Base-by-base conservation (phyloP, 2,329 filamentous ascomycete species). In the Penicillium sp. region DNA sequence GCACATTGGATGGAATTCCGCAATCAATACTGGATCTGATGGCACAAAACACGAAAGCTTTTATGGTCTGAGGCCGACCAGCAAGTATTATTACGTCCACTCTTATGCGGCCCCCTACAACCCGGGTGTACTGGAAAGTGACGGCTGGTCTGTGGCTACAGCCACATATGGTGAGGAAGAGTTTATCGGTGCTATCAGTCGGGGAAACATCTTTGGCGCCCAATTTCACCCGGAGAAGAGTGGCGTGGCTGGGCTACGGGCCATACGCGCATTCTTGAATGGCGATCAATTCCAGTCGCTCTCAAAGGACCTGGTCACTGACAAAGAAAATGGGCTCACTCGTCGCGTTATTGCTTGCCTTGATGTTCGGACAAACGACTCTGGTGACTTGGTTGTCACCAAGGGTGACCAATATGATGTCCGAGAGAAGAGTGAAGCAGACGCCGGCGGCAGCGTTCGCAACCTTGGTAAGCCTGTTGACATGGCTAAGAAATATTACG, bases 381-480 rank as follows among this genome's bases (percentile, higher is more conserved):
- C 89, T 60, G 94, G 94, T 35, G 94, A 99, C 75, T 82, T 99
- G 10, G 94, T 99, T 0, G 94, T 99, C 38, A 99, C 94, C 15
- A 99, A 99, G 77, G 94, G 94, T 57, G 94, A 99, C 77, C 93
- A 97, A 75, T 99, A 99, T 78, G 94, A 99, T 70, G 94, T 99
- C 7, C 90, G 94, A 33, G 94, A 97, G 70, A 97, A 97, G 77
- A 80, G 81, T 23, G 81, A 78, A 15, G 80, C 81, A 57, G 81
- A 84, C 54, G 79, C 68, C 27, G 78, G 78, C 49, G 80, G 83
- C 21, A 75, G 84, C 65, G 93, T 99, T 36, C 87, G 94, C 62
- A 99, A 99, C 75, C 83, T 99, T 4, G 94, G 94, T 64, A 99
- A 99, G 77, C 94, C 94, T 1, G 93, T 99, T 49, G 92, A 96